These are phyloP conservation scores for Globisporangium canariense DNA, from an alignment of 352 stramenopile genomes.

Conservation along the genomic window DNA sequence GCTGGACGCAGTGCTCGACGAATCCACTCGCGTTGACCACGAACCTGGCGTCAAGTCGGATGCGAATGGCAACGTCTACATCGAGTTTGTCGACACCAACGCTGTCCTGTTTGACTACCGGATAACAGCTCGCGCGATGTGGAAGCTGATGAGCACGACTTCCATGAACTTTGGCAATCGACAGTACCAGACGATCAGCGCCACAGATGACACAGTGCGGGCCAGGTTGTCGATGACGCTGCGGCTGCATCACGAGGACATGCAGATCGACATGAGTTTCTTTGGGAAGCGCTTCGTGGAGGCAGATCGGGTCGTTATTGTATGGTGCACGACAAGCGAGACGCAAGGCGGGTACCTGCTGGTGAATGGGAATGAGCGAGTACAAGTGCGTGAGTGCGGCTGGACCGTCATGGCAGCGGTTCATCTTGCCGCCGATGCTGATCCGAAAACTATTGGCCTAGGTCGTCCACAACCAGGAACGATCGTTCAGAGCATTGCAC, in stretches of 20 bases:
- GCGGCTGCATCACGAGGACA: neutral
- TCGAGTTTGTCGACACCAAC: too few species aligned
- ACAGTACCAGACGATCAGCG: conserved; percentile 4
- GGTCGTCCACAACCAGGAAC: neutral
- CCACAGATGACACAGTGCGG: neutral
- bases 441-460: neutral
- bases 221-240: conserved; percentile 3
- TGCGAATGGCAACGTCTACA: too few species aligned
- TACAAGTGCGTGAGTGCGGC: conserved; percentile 1
- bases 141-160: conserved; percentile 10
- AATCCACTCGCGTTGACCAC: too few species aligned
- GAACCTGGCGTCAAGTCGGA: too few species aligned
- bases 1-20: too few species aligned
- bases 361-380: neutral
- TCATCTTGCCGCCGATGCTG: neutral
- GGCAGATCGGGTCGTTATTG: conserved; percentile 4
- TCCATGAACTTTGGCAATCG: neutral
- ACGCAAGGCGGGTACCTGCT: neutral
- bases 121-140: neutral
- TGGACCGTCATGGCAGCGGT: neutral
- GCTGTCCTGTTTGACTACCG: conserved; percentile 2
- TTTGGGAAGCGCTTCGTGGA: conserved; percentile 9
- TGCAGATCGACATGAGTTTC: neutral
- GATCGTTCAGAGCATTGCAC: conserved; percentile 6
- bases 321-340: conserved; percentile 1